Percentiles rank a stretch among this genome's conserved stretches.
phyloP scores from a whole-genome alignment of 1,139 yeast genomes.

The Nakaseomyces delphensis region DNA sequence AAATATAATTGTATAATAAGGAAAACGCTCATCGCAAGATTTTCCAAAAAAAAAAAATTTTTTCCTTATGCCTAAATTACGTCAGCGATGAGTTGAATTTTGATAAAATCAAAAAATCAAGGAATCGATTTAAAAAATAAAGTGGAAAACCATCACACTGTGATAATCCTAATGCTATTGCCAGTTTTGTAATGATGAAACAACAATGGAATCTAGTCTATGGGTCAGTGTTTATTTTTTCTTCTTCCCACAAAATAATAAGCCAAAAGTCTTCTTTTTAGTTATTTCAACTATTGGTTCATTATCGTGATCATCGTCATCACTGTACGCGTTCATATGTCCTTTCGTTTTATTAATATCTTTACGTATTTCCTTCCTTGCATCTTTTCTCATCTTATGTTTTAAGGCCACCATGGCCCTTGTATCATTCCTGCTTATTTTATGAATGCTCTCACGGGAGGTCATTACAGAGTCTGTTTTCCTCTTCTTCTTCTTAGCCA shows the following conservation, averaged over 20 bases:
- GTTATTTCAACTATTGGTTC: conserved; percentile 16
- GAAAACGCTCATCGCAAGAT: conserved; percentile 7
- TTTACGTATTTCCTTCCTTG: conserved; percentile 13
- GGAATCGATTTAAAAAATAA: too few species aligned
- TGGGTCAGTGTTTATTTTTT: conserved; percentile 15
- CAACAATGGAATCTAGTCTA: too few species aligned
- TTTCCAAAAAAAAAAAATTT: not conserved
- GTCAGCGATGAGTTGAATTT: conserved; percentile 5
- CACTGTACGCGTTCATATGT: conserved; percentile 4
- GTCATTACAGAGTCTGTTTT: conserved; percentile 11
- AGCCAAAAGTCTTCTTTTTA: conserved; percentile 16
- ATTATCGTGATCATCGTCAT: conserved; percentile 13
- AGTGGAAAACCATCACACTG: not conserved
- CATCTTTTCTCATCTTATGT: conserved; percentile 25
- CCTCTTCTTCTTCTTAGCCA: conserved; percentile 27
- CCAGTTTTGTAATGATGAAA: too few species aligned
- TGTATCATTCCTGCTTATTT: conserved; percentile 28
- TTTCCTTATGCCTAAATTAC: conserved; percentile 3
- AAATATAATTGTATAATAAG: not conserved
- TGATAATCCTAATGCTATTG: too few species aligned
- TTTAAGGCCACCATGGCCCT: conserved; percentile 31
- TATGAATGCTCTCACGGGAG: conserved; percentile 19
- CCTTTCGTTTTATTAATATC: conserved; percentile 2
- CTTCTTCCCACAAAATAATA: conserved; percentile 16
- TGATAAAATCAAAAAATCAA: not conserved